Evolutionary conservation across 2,329 filamentous ascomycete genomes (phyloP).

Genomic region (Pseudogymnoascus sp.): DNA sequence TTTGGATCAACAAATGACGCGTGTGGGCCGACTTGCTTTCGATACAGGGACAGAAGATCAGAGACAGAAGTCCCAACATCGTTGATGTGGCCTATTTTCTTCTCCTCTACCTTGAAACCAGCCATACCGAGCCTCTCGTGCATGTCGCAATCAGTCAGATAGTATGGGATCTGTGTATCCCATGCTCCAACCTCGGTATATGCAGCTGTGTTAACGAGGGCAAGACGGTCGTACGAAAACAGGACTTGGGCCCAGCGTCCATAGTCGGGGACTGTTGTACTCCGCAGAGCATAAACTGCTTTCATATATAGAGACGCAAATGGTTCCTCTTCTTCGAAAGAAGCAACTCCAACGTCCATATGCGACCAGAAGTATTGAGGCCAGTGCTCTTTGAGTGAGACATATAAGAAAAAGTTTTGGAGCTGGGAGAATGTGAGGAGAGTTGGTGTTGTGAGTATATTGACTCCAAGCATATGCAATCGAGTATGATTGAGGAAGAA

Average conservation of each 20-base stretch:
- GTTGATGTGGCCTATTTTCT: constrained; percentile 34
- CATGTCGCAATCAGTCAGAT: constrained; percentile 49
- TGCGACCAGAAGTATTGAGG: constrained; percentile 48
- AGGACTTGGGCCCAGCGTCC: constrained; percentile 42
- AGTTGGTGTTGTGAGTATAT: constrained; percentile 41
- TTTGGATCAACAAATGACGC: constrained; percentile 33
- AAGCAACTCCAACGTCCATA: constrained; percentile 42
- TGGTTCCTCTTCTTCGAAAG: constrained; percentile 29
- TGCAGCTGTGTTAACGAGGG: constrained; percentile 45
- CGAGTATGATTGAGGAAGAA: constrained; percentile 46
- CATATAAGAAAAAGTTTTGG: constrained; percentile 44
- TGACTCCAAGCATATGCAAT: constrained; percentile 43
- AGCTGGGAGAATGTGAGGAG: constrained; percentile 46
- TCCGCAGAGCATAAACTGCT: constrained; percentile 15
- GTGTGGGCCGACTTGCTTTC: constrained; percentile 24
- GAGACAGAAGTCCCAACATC: constrained; percentile 38
- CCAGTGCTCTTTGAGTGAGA: constrained; percentile 37
- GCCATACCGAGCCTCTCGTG: constrained; percentile 40
- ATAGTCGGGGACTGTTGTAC: constrained; percentile 9
- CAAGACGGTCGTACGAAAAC: constrained; percentile 50
- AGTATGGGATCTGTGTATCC: constrained; percentile 51
- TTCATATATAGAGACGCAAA: constrained; percentile 16
- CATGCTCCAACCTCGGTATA: constrained; percentile 39
- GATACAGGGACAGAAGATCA: constrained; percentile 38
- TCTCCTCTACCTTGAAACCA: constrained; percentile 34